These are phyloP conservation scores for Cadophora gregata DNA, from an alignment of 2,329 filamentous ascomycete genomes.

Conservation along the genomic window DNA sequence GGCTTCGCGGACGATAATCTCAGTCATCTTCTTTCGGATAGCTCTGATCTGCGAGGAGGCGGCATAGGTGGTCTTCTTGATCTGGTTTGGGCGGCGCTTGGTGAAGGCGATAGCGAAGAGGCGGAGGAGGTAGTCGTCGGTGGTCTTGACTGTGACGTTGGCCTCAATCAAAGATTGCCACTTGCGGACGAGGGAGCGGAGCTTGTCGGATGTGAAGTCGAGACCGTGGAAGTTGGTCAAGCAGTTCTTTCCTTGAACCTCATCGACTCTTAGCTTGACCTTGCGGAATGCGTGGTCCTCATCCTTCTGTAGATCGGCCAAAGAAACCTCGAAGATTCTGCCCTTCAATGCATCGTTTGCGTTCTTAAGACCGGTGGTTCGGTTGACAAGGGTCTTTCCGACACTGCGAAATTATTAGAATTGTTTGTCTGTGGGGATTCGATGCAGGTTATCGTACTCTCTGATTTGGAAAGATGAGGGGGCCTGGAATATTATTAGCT, in stretches of 20 bases:
- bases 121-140: slow-evolving; percentile 98
- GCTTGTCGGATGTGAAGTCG: slow-evolving; percentile 99
- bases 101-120: slow-evolving; percentile 99
- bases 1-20: slow-evolving; percentile 98
- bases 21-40: slow-evolving; percentile 99
- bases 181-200: slow-evolving; percentile 98
- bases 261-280: slow-evolving; percentile 97
- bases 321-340: slow-evolving; percentile 97
- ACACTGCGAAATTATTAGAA: slow-evolving; percentile 69
- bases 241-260: slow-evolving; percentile 99
- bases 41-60: slow-evolving; percentile 95
- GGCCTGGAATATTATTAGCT: slow-evolving; percentile 61
- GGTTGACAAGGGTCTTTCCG: slow-evolving; percentile 99
- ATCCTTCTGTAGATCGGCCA: slow-evolving; percentile 99
- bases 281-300: slow-evolving; percentile 99
- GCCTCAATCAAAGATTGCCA: slow-evolving; percentile 99
- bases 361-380: slow-evolving; percentile 99
- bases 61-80: slow-evolving; percentile 99
- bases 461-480: slow-evolving; percentile 93
- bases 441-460: slow-evolving; percentile 68
- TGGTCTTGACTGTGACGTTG: slow-evolving; percentile 99
- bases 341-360: slow-evolving; percentile 99
- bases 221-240: slow-evolving; percentile 99
- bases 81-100: slow-evolving; percentile 98
- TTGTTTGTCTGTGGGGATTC: slow-evolving; percentile 32